These are phyloP conservation scores for Chondrus crispus DNA, from an alignment of 23 red algal species.

Conservation along the genomic window DNA sequence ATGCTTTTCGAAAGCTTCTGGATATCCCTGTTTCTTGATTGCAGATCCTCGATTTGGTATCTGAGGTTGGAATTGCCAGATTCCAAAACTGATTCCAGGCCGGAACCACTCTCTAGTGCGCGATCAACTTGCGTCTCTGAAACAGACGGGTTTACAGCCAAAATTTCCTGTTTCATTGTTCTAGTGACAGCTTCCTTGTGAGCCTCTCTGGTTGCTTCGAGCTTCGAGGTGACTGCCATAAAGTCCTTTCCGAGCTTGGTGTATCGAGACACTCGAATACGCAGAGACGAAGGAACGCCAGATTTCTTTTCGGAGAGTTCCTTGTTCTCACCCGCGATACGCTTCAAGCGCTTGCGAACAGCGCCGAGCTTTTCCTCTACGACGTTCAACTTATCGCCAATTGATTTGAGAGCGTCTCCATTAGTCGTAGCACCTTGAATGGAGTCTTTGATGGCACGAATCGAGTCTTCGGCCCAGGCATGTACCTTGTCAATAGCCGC, in stretches of 20 bases:
- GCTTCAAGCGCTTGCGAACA: conserved; percentile 57
- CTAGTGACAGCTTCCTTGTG: conserved; percentile 12
- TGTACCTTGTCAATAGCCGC: conserved; percentile 70
- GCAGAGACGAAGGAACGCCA: neutral
- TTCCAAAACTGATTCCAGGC: conserved; percentile 31
- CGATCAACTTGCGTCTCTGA: conserved; percentile 23
- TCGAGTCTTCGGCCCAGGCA: conserved; percentile 40
- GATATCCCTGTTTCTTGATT: conserved; percentile 76
- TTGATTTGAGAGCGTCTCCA: conserved; percentile 1
- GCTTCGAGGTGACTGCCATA: conserved; percentile 16
- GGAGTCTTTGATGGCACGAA: neutral
- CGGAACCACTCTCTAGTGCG: conserved; percentile 18
- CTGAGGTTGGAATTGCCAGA: neutral
- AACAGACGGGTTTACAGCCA: conserved; percentile 28
- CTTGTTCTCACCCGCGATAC: conserved; percentile 73
- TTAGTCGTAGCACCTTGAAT: neutral
- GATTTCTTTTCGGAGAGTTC: neutral
- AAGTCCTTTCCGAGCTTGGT: conserved; percentile 64
- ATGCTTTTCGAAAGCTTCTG: conserved; percentile 76
- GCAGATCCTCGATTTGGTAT: conserved; percentile 74
- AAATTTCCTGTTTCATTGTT: conserved; percentile 35
- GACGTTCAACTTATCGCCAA: conserved; percentile 29
- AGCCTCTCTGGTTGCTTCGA: conserved; percentile 18
- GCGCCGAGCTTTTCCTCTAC: conserved; percentile 59
- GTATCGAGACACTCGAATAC: conserved; percentile 46